Evolutionary conservation across 345 rosid genomes (phyloP), one percentile per base, ranked within the genome.

Genomic region (Fremontodendron californicum): DNA sequence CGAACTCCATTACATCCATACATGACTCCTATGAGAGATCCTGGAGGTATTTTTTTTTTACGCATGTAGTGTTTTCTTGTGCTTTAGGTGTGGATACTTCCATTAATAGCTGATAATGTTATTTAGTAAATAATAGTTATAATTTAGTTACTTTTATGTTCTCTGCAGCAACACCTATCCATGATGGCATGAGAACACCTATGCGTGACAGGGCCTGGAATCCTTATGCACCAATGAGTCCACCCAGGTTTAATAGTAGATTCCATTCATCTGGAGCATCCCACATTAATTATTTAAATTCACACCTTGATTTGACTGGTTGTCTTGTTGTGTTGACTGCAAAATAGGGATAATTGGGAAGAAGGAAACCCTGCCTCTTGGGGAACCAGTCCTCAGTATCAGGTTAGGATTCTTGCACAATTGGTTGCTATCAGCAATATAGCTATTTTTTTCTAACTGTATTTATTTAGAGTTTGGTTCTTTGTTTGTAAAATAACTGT

Each of bases 181-280:
- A 92, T 81, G 98, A 96, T 86, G 99, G 99, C 79, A 93, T 96
- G 99, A 88, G 99, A 29, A 61, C 98, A 19, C 99, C 97, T 18
- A 96, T 92, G 99, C 95, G 91, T 76, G 97, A 92, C 79, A 88
- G 96, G 75, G 99, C 98, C 45, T 93, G 99, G 98, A 94, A 93
- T 88, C 98, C 98, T 77, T 93, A 88, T 84, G 80, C 96, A 46
- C 96, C 97, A 13, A 93, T 93, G 97, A 93, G 99, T 85, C 99
- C 99, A 78, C 93, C 90, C 9, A 91, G 99, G 99, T 93, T 72
- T 71, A 83, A 70, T 66, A 54, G 65, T 79, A 62, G 75, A 82
- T 75, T 29, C 55, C 6, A 3, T 5, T 64, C 16, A 75, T 70
- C 42, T 70, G 51, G 35, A 25, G 35, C 48, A 7, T 58, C 12